Evolutionary conservation across 176 grass and related monocot genomes (phyloP), one percentile per base, ranked within the genome.

Genomic region (Urochloa ruziziensis): DNA sequence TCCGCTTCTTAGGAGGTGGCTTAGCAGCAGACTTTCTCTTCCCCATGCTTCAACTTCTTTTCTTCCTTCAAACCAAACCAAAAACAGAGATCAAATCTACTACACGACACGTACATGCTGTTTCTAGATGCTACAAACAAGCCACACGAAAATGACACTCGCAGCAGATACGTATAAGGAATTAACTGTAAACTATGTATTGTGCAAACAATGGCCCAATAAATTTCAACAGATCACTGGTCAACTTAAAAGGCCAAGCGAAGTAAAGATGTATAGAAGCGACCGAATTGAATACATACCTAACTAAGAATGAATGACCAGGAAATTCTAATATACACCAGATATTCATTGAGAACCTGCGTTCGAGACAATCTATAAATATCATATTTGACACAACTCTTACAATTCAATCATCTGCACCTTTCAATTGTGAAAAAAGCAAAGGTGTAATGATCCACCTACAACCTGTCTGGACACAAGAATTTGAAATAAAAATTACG

Each of bases 1-100:
- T 95, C 73, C 90, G 59, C 90, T 95, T 95, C 87, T 92, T 95
- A 23, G 90, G 90, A 48, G 90, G 59, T 25, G 93, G 93, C 90
- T 95, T 95, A 36, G 87, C 87, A 4, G 80, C 86, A 24, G 87
- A 85, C 81, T 95, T 95, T 24, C 90, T 87, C 80, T 95, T 95
- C 62, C 90, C 93, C 93, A 95, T 95, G 77, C 60, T 36, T 77
- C 67, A 82, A 70, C 63, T 73, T 69, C 34, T 66, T 66, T 74
- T 73, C 67, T 87, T 78, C 57, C 73, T 86, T 83, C 37, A 78
- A 83, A 73, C 6, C 52, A 81, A 66, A 47, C 4, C 2, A 85
- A 62, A 5, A 27, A 46, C 4, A 72, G 15, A 12, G 0, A 32
- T 39, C 42, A 70, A 61, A 37, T 63, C 21, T 30, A 44, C 8